phyloP scores from a whole-genome alignment of 805 yeast genomes.

The Clavispora phyllophila region DNA sequence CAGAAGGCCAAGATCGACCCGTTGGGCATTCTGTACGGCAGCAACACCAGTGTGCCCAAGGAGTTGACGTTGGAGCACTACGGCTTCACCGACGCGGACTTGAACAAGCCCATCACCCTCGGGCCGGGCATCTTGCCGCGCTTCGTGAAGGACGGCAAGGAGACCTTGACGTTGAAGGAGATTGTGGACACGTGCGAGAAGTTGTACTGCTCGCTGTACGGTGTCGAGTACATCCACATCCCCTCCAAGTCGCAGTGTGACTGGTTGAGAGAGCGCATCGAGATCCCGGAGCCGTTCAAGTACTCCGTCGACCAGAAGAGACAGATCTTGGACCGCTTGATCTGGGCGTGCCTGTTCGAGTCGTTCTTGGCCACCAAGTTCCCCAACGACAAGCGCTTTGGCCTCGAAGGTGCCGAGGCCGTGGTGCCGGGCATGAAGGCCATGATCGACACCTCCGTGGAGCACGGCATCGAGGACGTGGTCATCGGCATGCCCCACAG shows the following conservation, averaged over 20 bases:
- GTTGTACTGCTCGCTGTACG: slow-evolving; percentile 83
- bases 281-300: slow-evolving; percentile 82
- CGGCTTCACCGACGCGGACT: slow-evolving; percentile 83
- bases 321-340: slow-evolving; percentile 91
- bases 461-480: slow-evolving; percentile 88
- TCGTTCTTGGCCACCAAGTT: slow-evolving; percentile 88
- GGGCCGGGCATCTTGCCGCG: slow-evolving; percentile 98
- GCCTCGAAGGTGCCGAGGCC: slow-evolving; percentile 97
- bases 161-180: slow-evolving; percentile 69
- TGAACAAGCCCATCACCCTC: slow-evolving; percentile 75
- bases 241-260: slow-evolving; percentile 94
- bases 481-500: slow-evolving; percentile 99
- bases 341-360: slow-evolving; percentile 96
- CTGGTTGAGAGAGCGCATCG: slow-evolving; percentile 96
- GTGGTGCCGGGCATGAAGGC: slow-evolving; percentile 97
- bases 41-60: slow-evolving; percentile 59
- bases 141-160: slow-evolving; percentile 64
- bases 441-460: slow-evolving; percentile 88
- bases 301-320: slow-evolving; percentile 87
- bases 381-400: slow-evolving; percentile 98
- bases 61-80: slow-evolving; percentile 91
- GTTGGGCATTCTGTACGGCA: slow-evolving; percentile 83
- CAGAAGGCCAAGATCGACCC: slow-evolving; percentile 95
- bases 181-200: slow-evolving; percentile 73
- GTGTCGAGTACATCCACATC: slow-evolving; percentile 94